A percentile compares a stretch with the other conserved stretches of the same genome.
phyloP scores from a whole-genome alignment of 805 yeast species.

The Candida pseudoglaebosa region DNA sequence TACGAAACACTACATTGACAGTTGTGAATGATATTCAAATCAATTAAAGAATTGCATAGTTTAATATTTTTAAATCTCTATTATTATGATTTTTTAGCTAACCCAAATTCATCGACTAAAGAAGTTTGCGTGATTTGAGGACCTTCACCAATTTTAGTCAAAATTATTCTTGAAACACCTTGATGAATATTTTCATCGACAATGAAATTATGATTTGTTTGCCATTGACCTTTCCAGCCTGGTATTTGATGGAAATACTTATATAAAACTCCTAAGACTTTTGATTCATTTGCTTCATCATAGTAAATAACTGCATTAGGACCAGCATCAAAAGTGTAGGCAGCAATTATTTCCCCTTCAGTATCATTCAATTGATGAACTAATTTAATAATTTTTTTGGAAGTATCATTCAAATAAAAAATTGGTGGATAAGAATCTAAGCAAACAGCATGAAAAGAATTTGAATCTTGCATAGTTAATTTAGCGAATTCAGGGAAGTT shows the following conservation, averaged over 20 bases:
- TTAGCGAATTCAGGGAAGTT: conserved; percentile 82
- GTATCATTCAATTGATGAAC: conserved; percentile 71
- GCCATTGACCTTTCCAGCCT: conserved; percentile 58
- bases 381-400: conserved; percentile 73
- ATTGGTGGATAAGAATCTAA: conserved; percentile 94
- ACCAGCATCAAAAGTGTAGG: conserved; percentile 98
- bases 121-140: conserved; percentile 60
- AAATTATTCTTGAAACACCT: conserved; percentile 80
- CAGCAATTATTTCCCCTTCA: conserved; percentile 73
- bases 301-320: conserved; percentile 97
- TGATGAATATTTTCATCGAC: conserved; percentile 49
- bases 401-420: conserved; percentile 87
- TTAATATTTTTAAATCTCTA: background rate
- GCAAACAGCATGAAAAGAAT: conserved; percentile 98
- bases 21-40: no score
- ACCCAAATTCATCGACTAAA: conserved; percentile 56
- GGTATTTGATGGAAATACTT: conserved; percentile 52
- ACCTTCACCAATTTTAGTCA: conserved; percentile 85
- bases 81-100: conserved; percentile 42
- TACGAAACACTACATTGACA: background rate
- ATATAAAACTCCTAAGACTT: conserved; percentile 67
- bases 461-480: conserved; percentile 93
- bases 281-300: conserved; percentile 67
- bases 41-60: background rate
- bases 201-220: conserved; percentile 22